Evolutionary conservation across 1,284 basidiomycete genomes (phyloP).

Genomic region (Garcileccinum viscosum): DNA sequence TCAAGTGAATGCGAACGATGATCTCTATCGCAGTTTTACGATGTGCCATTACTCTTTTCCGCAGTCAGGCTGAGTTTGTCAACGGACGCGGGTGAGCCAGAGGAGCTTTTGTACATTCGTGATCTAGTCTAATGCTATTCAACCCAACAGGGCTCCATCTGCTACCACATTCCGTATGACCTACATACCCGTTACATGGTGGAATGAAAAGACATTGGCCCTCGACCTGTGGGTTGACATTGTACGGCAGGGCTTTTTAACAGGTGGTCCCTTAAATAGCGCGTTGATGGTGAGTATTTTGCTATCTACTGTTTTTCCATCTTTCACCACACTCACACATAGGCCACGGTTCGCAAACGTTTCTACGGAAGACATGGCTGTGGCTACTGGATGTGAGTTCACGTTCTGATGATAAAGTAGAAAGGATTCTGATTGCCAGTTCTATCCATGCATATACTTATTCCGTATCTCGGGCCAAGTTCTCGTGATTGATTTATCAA

Average conservation of each 20-base stretch:
- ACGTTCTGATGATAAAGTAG: neutral
- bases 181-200: neutral
- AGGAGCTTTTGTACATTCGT: neutral
- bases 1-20: neutral
- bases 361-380: neutral
- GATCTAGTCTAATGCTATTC: neutral
- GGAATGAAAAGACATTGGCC: neutral
- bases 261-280: neutral
- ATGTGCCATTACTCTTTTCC: neutral
- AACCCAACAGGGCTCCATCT: neutral
- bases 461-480: slow-evolving; percentile 92
- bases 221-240: neutral
- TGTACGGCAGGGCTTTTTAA: neutral
- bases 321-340: neutral
- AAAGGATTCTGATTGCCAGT: neutral
- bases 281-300: neutral
- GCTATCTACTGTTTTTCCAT: neutral
- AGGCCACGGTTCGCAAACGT: neutral
- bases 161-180: neutral
- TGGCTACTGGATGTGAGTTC: neutral
- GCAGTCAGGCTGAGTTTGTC: neutral
- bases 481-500: slow-evolving; percentile 84
- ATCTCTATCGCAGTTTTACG: neutral
- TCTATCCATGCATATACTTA: slow-evolving; percentile 77
- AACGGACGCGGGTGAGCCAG: neutral